Evolutionary conservation across 805 yeast genomes (phyloP).

Genomic region (Blastobotrys chiropterorum): DNA sequence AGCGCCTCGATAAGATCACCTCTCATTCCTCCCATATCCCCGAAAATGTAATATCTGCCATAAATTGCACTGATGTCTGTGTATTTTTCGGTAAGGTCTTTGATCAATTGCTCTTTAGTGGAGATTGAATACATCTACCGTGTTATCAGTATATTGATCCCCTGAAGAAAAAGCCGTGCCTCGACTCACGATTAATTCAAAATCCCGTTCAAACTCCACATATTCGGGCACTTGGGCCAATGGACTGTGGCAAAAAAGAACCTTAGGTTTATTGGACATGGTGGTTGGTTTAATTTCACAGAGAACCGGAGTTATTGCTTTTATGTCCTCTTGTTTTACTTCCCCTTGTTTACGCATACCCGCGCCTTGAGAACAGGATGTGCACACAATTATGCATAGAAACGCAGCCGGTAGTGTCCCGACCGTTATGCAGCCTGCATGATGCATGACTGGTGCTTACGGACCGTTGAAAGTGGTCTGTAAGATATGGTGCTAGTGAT

Average conservation of each 20-base stretch:
- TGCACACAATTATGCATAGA: too few relatives aligned
- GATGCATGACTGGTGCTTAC: neutral
- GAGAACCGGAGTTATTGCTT: constrained; percentile 9
- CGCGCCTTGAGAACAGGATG: too few relatives aligned
- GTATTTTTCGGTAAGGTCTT: constrained; percentile 35
- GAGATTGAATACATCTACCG: constrained; percentile 8
- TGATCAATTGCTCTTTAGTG: constrained; percentile 33
- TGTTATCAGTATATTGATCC: too few relatives aligned
- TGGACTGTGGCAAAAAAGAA: too few relatives aligned
- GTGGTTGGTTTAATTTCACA: constrained; percentile 8
- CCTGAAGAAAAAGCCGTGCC: constrained; percentile 11
- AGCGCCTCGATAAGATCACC: constrained; percentile 35
- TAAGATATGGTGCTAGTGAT: too few relatives aligned
- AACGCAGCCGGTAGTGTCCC: too few relatives aligned
- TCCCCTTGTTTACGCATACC: neutral
- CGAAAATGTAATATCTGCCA: constrained; percentile 49
- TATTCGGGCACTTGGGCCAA: constrained; percentile 1
- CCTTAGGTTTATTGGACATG: too few relatives aligned
- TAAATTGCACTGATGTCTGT: constrained; percentile 47
- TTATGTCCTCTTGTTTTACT: neutral
- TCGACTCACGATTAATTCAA: constrained; percentile 7
- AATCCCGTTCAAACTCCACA: constrained; percentile 5
- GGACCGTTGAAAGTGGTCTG: too few relatives aligned
- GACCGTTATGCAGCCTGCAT: neutral
- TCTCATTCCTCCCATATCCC: constrained; percentile 17